These are phyloP conservation scores for Euphrasia arctica DNA, from an alignment of 305 asterid genomes.

Conservation along the genomic window DNA sequence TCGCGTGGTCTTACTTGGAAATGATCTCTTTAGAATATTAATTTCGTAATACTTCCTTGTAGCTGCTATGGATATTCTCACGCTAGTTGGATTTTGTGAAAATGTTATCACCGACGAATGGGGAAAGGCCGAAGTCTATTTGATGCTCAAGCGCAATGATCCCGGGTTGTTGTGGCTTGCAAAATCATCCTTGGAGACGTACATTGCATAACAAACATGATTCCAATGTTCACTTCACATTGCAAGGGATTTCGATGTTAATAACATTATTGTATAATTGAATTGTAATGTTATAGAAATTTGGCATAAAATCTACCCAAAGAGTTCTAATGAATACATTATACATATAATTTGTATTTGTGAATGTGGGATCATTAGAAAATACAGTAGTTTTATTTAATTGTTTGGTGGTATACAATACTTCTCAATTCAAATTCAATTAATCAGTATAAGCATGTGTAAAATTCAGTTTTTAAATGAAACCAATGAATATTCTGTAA, in stretches of 20 bases:
- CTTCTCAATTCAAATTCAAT: too few species aligned
- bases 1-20: neutral
- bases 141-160: slow-evolving; percentile 72
- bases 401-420: neutral
- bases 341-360: neutral
- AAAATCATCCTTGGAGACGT: slow-evolving; percentile 63
- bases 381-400: neutral
- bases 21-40: neutral
- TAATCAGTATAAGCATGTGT: too few species aligned
- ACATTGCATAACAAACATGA: slow-evolving; percentile 4
- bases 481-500: too few species aligned
- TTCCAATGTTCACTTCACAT: neutral
- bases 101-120: slow-evolving; percentile 40
- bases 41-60: slow-evolving; percentile 23
- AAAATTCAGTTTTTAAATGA: too few species aligned
- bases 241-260: neutral
- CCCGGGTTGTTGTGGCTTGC: slow-evolving; percentile 94
- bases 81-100: slow-evolving; percentile 66
- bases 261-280: neutral
- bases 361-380: neutral
- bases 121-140: slow-evolving; percentile 50
- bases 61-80: slow-evolving; percentile 78
- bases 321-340: neutral
- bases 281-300: neutral
- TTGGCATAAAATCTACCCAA: neutral